Evolutionary conservation across 2,329 filamentous ascomycete species (phyloP).

Genomic region (Ceratocystis huliohia): DNA sequence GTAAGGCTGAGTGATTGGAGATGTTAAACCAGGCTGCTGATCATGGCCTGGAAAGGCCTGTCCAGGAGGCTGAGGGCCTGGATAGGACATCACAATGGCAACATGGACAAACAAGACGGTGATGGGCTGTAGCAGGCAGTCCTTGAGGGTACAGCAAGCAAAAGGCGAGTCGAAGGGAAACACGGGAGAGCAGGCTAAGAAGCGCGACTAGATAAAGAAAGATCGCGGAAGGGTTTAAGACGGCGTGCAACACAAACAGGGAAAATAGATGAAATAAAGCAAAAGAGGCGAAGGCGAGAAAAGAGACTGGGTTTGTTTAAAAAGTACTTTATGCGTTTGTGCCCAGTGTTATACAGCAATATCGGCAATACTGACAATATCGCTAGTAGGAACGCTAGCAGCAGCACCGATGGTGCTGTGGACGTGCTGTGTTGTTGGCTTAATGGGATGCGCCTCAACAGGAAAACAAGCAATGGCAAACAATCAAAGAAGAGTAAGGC

Average conservation of each 20-base stretch:
- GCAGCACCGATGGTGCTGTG: not conserved
- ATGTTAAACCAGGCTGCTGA: slow-evolving; percentile 23
- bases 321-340: too few species aligned
- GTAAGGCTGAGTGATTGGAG: slow-evolving; percentile 23
- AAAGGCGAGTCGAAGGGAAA: not conserved
- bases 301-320: not conserved
- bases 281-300: not conserved
- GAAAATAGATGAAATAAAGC: not conserved
- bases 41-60: slow-evolving; percentile 25
- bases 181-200: not conserved
- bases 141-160: not conserved
- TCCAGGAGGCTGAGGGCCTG: slow-evolving; percentile 27
- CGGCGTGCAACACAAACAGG: not conserved
- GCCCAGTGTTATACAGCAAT: not conserved
- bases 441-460: not conserved
- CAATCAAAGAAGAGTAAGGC: too few species aligned
- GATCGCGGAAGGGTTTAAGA: not conserved
- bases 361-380: not conserved
- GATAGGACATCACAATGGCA: slow-evolving; percentile 30
- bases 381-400: not conserved
- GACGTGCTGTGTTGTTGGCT: not conserved
- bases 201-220: not conserved
- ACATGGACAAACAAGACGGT: slow-evolving; percentile 16
- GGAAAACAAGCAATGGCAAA: too few species aligned
- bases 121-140: not conserved